Evolutionary conservation across 371 early-diverging fungal genomes (phyloP), one percentile per base, ranked within the genome.

Genomic region (Haplosporangium sp.): DNA sequence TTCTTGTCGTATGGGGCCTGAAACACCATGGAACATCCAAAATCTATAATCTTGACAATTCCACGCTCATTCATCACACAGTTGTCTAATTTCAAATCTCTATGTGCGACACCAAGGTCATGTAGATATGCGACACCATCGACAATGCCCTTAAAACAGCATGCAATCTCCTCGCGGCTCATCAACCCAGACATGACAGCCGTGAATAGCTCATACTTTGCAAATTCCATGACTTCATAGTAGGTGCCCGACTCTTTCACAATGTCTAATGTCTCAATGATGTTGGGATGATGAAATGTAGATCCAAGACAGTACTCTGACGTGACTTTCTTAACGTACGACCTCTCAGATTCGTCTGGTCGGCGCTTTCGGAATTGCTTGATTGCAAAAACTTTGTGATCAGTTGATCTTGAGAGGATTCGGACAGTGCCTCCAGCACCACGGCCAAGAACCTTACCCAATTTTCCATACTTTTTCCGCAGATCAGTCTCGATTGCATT

Each of bases 61-160:
- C 93, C 92, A 17, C 76, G 75, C 63, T 89, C 90, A 61, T 88
- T 88, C 67, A 95, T 72, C n/a, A 95, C 85, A 35, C 93, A 87
- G 85, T 96, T 96, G 68, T 96, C 96, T n/a, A 95, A 88, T 72
- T 96, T 96, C 58, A 96, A 76, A 77, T 96, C 96, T 48, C 96
- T 87, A 76, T 96, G 96, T 0, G 94, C 93, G 53, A 96, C 92
- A 55, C 95, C 95, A 64, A 93, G 79, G 17, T 78, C 76, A 82
- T 94, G 93, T 48, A 96, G 78, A 65, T 94, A 91, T 53, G 85
- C 78, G 1, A 96, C 88, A 19, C 94, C 96, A 68, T 86, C 83
- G n/a, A 94, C 76, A 13, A 96, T 76, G 65, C 96, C 95, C 50
- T 85, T 85, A 85, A 92, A 95, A 67, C 89, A 91, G 72, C 92